Evolutionary conservation across 345 rosid genomes (phyloP), one percentile per base, ranked within the genome.

Genomic region (Arabis hirsuta): DNA sequence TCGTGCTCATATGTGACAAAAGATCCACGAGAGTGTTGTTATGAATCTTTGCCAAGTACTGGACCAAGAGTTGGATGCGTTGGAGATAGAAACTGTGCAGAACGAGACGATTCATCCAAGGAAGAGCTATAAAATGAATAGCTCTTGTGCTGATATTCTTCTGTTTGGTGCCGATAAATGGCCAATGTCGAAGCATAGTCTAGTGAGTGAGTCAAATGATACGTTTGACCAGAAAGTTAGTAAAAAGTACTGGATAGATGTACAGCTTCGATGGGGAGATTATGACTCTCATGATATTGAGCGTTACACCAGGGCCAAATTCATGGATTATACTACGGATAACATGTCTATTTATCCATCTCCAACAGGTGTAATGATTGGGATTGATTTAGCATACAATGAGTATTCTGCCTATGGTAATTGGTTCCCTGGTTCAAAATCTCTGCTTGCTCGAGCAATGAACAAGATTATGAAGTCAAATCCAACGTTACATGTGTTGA

Each of bases 311-410:
- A 78, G 99, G 67, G 99, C 98, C 71, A 96, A 96, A 76, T 96
- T 96, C 83, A 96, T 96, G 99, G 99, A 96, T 71, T 96, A 96
- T 73, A 96, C 99, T 12, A 96, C 99, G 0, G 99, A 92, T 68
- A 96, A 96, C 79, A 96, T 96, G 99, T 96, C 99, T 56, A 96
- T 96, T 63, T 96, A 96, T 86, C 99, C 99, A 62, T 96, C 99
- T 47, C 99, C 99, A 22, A 96, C 81, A 93, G 98, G 98, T 71
- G 99, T 92, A 36, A 92, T 96, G 99, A 92, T 96, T 87, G 99
- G 99, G 58, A 71, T 96, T 72, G 98, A 96, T 85, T 84, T 96
- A 77, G 99, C 99, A 12, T 96, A 96, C 70, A 92, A 96, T 71
- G 80, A 92, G 88, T 98, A 96, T 78, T 96, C 98, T 55, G 96